Base-by-base conservation (phyloP, 805 yeast genomes). In the Wickerhamiella musiphila region DNA sequence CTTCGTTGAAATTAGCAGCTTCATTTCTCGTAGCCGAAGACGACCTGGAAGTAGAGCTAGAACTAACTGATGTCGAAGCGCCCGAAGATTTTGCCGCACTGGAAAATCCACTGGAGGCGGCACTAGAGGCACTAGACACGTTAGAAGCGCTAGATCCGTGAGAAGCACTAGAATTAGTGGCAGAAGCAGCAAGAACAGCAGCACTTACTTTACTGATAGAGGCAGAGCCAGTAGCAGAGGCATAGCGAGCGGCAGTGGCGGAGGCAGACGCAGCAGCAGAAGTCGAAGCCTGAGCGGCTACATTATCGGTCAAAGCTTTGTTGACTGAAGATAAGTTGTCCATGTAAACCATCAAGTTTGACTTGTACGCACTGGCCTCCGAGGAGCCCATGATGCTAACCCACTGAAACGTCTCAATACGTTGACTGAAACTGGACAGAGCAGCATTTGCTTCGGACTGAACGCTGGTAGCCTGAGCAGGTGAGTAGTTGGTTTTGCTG, bases 341-440 rank as follows among this genome's bases (percentile, higher is more conserved):
- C 11, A 43, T 21, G 35, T 43, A 42, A 16, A n/a, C 17, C 10
- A 34, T 35, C 3, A 40, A 32, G 29, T 40, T 39, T 3, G 32
- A 33, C n/a, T 27, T 33, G 29, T 43, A 42, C 26, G 32, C 37
- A 18, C 15, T 8, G 5, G 45, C 45, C 8, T 30, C 41, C n/a
- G 32, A 28, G 2, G 40, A 26, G 4, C 44, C 41, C 12, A 43
- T 35, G 22, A 40, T 30, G 7, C 37, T 31, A 21, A 35, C 25
- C 40, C 40, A 42, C 37, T 42, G 39, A 28, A 29, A 27, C 17
- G 36, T 26, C 10, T 28, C 24, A 28, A 37, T 19, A 26, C 40
- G 40, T 11, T 28, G 24, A 11, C 30, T 29, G 18, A 37, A 24
- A 2, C 40, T 32, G 8, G 33, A 36, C 13, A 42, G 28, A 6